Evolutionary conservation across 805 yeast species (phyloP), one percentile per base, ranked within the genome.

Genomic region (Helenozyma rhizophorensis): DNA sequence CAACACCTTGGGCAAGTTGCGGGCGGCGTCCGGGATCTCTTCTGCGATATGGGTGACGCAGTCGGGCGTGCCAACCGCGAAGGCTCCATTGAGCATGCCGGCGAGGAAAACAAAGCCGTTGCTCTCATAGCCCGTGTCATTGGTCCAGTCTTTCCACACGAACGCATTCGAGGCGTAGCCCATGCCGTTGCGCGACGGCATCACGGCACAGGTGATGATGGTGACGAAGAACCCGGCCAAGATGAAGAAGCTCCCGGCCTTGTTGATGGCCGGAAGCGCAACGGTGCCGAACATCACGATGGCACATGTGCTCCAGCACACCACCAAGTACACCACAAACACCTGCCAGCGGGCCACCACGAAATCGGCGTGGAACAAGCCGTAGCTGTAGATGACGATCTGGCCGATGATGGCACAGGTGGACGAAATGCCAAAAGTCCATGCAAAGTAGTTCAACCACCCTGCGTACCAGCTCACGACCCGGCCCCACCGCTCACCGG

Each of bases 1-100:
- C 53, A 83, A 82, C 45, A 72, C 70, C 32, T 81, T 84, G 39
- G 74, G 77, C 44, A 80, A 73, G 16, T 83, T 85, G 52, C 74
- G 76, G 29, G 67, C 73, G n/a, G 74, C 74, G 31, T n/a, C n/a
- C n/a, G n/a, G n/a, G n/a, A n/a, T n/a, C n/a, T n/a, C n/a, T n/a
- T n/a, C n/a, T n/a, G n/a, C n/a, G n/a, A n/a, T n/a, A n/a, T n/a
- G n/a, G n/a, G n/a, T n/a, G n/a, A n/a, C n/a, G n/a, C n/a, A n/a
- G n/a, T n/a, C n/a, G n/a, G n/a, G n/a, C n/a, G n/a, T n/a, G n/a
- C n/a, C n/a, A n/a, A n/a, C n/a, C n/a, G n/a, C n/a, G n/a, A n/a
- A n/a, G n/a, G n/a, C n/a, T n/a, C n/a, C n/a, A n/a, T n/a, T n/a
- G n/a, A n/a, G n/a, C n/a, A n/a, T n/a, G n/a, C n/a, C n/a, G n/a